Evolutionary conservation across 495 filamentous ascomycete genomes (phyloP).

Genomic region (Xylaria grammica): DNA sequence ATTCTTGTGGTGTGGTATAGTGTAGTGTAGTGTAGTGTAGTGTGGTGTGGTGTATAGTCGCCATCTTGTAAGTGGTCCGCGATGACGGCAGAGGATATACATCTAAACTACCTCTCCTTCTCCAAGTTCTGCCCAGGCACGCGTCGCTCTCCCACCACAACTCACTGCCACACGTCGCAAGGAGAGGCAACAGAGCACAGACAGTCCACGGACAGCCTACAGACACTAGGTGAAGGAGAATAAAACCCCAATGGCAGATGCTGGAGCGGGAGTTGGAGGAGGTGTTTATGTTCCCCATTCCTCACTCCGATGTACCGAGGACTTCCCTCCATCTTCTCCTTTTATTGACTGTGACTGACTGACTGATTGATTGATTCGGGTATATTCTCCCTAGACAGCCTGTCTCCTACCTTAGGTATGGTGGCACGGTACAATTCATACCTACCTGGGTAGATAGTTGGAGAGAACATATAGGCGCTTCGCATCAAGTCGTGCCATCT

Average conservation of each 20-base stretch:
- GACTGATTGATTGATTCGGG: conserved; percentile 14
- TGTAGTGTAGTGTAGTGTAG: too few species aligned
- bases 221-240: too few species aligned
- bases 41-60: too few species aligned
- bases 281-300: background rate
- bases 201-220: background rate
- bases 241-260: conserved; percentile 7
- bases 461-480: conserved; percentile 5
- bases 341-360: too few species aligned
- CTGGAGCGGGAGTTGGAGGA: conserved; percentile 5
- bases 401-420: background rate
- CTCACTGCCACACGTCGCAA: conserved; percentile 19
- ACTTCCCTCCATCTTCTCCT: conserved; percentile 10
- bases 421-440: background rate
- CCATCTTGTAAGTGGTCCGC: conserved; percentile 19
- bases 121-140: background rate
- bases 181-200: conserved; percentile 3
- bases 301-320: background rate
- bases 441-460: too few species aligned
- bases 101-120: conserved; percentile 18
- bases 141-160: background rate
- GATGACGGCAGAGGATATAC: conserved; percentile 19
- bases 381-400: too few species aligned
- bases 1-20: too few species aligned
- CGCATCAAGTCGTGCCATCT: conserved; percentile 1